Conservation (phyloP, 1,284 basidiomycete genomes). For the Marasmius fiardii region DNA sequence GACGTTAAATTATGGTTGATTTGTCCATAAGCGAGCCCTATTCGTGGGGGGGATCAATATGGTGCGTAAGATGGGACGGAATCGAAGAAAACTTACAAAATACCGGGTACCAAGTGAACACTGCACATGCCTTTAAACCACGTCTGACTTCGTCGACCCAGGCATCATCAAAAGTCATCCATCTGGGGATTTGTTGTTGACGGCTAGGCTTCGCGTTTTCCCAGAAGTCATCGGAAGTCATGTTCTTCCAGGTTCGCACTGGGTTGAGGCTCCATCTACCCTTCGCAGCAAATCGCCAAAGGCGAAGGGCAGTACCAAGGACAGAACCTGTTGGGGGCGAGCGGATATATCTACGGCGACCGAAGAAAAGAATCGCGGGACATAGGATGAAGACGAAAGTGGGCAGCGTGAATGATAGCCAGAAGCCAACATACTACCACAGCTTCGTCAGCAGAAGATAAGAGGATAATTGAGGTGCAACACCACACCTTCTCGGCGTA, state of each 20-base stretch:
- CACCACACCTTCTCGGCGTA: constrained; percentile 64
- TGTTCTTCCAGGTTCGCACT: constrained; percentile 38
- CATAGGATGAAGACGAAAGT: constrained; percentile 63
- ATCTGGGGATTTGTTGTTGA: constrained; percentile 43
- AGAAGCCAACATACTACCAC: constrained; percentile 65
- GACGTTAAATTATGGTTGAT: constrained; percentile 79
- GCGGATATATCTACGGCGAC: constrained; percentile 45
- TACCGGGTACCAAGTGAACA: constrained; percentile 77
- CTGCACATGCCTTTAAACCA: constrained; percentile 81
- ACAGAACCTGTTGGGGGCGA: constrained; percentile 79
- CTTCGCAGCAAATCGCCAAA: constrained; percentile 47
- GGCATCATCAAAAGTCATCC: constrained; percentile 75
- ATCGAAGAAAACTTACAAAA: constrained; percentile 47
- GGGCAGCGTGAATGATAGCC: constrained; percentile 66
- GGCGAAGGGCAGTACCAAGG: constrained; percentile 46
- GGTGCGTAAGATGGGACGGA: not conserved
- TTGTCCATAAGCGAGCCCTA: constrained; percentile 76
- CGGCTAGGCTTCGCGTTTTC: constrained; percentile 71
- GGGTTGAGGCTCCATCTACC: constrained; percentile 64
- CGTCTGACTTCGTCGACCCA: constrained; percentile 85
- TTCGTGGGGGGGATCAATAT: not conserved
- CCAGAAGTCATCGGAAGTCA: constrained; percentile 74
- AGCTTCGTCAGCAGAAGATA: not conserved
- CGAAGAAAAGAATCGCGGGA: constrained; percentile 67
- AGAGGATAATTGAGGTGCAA: not conserved